Base-by-base conservation (phyloP, 805 yeast genomes). In the Lipomyces yamanashiensis region DNA sequence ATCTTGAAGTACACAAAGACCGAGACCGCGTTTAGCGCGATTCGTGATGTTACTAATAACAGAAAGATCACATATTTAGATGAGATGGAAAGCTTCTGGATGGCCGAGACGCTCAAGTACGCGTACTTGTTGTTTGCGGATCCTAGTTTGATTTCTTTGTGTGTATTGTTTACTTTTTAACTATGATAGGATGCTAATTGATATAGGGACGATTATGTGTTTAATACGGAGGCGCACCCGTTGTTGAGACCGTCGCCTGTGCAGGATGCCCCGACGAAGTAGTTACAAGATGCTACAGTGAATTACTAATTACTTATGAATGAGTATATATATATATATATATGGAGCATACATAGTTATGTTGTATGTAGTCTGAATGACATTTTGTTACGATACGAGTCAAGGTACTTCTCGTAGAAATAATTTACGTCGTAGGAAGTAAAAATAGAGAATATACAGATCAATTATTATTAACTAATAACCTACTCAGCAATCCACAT, bases 171-270 rank as follows among this genome's bases (percentile, higher is more conserved):
- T 34, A 21, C 47, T 15, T 23, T 34, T 12, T 44, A 33, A 39
- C 19, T n/a, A 28, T 44, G 9, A n/a, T 19, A n/a, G 15, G 4
- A 12, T 37, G 33, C 10, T 33, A 10, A 47, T 21, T 39, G 28
- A 12, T 41, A 13, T 49, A 66, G 69, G 33, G 86, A 84, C 68
- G 84, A 85, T 44, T 84, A 79, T 73, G 83, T 86, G 0, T 80
- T 81, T 67, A 86, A 86, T 58, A 82, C 87, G 1, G 87, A 85
- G 65, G 90, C 89, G 0, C 90, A 86, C 72, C 84, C 88, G 1
- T 76, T 86, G 62, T 51, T 60, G 51, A 57, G 66, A 3, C 69
- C 69, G 15, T 66, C 69, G n/a, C 67, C 69, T 10, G 64, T 66
- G 6, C 48, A 57, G 21, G 34, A 58, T 15, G 64, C 63, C 17